Evolutionary conservation across 2,329 filamentous ascomycete species (phyloP).

Genomic region (Fusarium citri): DNA sequence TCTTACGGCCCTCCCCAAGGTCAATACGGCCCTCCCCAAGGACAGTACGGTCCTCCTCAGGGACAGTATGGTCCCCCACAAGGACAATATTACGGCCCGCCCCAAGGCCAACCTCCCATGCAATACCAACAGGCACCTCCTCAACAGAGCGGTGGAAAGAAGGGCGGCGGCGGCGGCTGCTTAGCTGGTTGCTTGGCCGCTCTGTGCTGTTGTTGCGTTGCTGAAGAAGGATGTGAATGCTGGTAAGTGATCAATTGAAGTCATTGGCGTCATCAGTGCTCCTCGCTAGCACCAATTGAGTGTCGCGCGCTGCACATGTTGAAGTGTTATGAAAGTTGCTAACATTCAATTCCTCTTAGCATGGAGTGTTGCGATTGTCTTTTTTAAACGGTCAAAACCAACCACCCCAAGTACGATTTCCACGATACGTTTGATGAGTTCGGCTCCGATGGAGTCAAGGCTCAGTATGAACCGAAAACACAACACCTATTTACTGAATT

Average conservation of each 20-base stretch:
- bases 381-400: conserved; percentile 41
- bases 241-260: conserved; percentile 51
- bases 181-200: conserved; percentile 60
- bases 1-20: conserved; percentile 48
- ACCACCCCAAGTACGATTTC: conserved; percentile 3
- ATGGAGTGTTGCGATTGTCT: conserved; percentile 58
- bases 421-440: conserved; percentile 1
- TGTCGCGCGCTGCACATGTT: not conserved
- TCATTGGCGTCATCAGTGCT: conserved; percentile 15
- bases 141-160: conserved; percentile 50
- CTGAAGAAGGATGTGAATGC: conserved; percentile 63
- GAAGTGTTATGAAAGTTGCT: conserved; percentile 1
- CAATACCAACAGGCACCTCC: conserved; percentile 57
- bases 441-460: not conserved
- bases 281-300: conserved; percentile 2
- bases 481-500: conserved; percentile 4
- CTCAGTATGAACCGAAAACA: not conserved
- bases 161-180: conserved; percentile 55
- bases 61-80: conserved; percentile 46
- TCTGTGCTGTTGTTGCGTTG: conserved; percentile 63
- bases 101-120: conserved; percentile 56
- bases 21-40: conserved; percentile 45
- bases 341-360: conserved; percentile 37
- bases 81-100: conserved; percentile 50
- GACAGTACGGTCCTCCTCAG: conserved; percentile 48